Conservation (phyloP, 106 monocot genomes). For the Apostasia shenzhenica region DNA sequence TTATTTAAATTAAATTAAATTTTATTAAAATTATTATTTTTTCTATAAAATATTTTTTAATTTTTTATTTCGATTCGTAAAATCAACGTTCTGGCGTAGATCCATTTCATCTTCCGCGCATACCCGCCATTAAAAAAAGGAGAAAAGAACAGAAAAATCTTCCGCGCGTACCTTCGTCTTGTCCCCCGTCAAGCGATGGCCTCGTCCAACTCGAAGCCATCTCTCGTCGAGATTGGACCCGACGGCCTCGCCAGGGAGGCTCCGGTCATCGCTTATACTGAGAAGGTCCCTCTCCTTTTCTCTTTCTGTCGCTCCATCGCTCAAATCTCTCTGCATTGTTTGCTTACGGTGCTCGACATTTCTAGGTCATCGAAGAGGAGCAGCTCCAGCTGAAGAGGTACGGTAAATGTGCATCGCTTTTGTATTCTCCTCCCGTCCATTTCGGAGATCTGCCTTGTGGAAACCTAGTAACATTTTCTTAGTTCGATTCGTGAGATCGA, state of each 20-base stretch:
- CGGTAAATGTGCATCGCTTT: neutral
- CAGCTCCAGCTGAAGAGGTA: constrained; percentile 29
- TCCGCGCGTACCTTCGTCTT: neutral
- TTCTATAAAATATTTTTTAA: too few relatives aligned
- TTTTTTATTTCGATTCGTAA: too few relatives aligned
- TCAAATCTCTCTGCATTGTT: constrained; percentile 2
- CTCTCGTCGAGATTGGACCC: constrained; percentile 20
- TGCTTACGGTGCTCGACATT: neutral
- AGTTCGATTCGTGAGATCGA: too few relatives aligned
- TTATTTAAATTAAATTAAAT: too few relatives aligned
- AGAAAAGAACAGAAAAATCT: too few relatives aligned
- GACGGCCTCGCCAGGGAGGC: constrained; percentile 20
- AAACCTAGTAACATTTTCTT: too few relatives aligned
- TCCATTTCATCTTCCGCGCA: too few relatives aligned
- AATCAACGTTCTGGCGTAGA: too few relatives aligned
- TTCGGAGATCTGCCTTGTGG: neutral
- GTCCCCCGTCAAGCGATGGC: neutral
- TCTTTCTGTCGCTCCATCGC: neutral
- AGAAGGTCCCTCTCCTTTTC: constrained; percentile 8
- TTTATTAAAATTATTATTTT: too few relatives aligned
- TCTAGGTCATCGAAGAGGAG: constrained; percentile 21
- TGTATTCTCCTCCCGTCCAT: neutral
- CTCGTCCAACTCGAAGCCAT: neutral
- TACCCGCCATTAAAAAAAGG: too few relatives aligned
- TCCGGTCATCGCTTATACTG: constrained; percentile 21